A percentile compares a stretch with the other conserved stretches of the same genome.
These are phyloP conservation scores for Starmerella asiatica DNA, from an alignment of 805 yeast genomes.

Conservation along the genomic window DNA sequence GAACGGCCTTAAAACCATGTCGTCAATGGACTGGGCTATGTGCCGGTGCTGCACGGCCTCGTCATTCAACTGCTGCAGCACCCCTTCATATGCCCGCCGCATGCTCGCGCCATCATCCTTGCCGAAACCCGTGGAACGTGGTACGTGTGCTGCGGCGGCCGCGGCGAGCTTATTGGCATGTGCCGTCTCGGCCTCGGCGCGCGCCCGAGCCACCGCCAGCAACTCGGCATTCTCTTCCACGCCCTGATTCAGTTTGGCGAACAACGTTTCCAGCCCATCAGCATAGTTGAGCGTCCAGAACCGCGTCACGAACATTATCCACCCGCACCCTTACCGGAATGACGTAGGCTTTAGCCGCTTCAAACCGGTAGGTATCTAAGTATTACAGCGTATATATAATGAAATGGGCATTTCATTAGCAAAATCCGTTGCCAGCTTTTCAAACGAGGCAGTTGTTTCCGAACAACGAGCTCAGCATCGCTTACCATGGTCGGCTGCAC, in stretches of 20 bases:
- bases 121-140: slow-evolving; percentile 33
- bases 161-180: slow-evolving; percentile 47
- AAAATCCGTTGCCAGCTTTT: too few relatives aligned
- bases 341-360: too few relatives aligned
- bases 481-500: too few relatives aligned
- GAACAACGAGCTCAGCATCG: too few relatives aligned
- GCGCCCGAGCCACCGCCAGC: slow-evolving; percentile 45
- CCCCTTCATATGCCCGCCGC: slow-evolving; percentile 47
- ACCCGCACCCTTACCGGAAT: background rate
- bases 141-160: slow-evolving; percentile 29
- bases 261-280: slow-evolving; percentile 27
- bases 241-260: slow-evolving; percentile 36
- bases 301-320: slow-evolving; percentile 17
- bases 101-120: slow-evolving; percentile 54
- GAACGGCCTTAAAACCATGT: slow-evolving; percentile 56
- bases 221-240: slow-evolving; percentile 59
- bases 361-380: too few relatives aligned
- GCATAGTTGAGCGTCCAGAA: slow-evolving; percentile 22
- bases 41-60: slow-evolving; percentile 49
- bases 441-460: too few relatives aligned
- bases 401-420: too few relatives aligned
- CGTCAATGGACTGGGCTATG: slow-evolving; percentile 48
- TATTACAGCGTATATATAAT: too few relatives aligned
- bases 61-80: slow-evolving; percentile 39
- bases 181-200: slow-evolving; percentile 58